These are phyloP conservation scores for Talaromyces rugulosus DNA, from an alignment of 2,329 filamentous ascomycete species.

Conservation along the genomic window DNA sequence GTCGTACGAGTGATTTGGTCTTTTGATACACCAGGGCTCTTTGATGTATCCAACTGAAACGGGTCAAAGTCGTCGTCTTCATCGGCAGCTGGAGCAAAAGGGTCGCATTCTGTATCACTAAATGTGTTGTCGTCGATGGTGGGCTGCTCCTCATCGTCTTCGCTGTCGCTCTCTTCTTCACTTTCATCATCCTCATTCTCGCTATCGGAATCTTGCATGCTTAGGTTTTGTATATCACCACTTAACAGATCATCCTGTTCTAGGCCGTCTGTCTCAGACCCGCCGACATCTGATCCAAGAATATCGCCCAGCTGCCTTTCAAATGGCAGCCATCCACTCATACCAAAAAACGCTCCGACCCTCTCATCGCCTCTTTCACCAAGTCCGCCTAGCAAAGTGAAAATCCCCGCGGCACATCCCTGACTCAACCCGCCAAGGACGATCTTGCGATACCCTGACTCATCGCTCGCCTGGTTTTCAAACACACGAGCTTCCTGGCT, in stretches of 20 bases:
- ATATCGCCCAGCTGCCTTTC: conserved; percentile 26
- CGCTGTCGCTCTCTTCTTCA: conserved; percentile 10
- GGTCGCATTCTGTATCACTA: too few relatives aligned
- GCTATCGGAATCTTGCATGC: background rate
- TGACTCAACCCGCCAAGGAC: conserved; percentile 53
- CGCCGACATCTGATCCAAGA: conserved; percentile 15
- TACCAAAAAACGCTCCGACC: conserved; percentile 45
- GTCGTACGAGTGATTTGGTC: conserved; percentile 6
- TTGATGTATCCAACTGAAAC: too few relatives aligned
- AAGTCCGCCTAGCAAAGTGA: conserved; percentile 39
- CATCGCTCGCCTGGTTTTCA: conserved; percentile 3
- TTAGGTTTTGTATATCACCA: background rate
- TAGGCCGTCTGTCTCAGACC: too few relatives aligned
- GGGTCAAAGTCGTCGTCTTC: too few relatives aligned
- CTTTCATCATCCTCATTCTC: background rate
- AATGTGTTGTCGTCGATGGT: background rate
- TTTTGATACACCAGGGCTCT: background rate
- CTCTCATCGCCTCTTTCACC: conserved; percentile 3
- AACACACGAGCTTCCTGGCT: conserved; percentile 25
- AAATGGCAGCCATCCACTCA: conserved; percentile 47
- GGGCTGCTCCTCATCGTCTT: conserved; percentile 6
- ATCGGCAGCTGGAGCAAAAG: too few relatives aligned
- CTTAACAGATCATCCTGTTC: conserved; percentile 12
- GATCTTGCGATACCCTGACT: conserved; percentile 35
- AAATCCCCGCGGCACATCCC: conserved; percentile 47